Evolutionary conservation across 2,329 filamentous ascomycete genomes (phyloP).

Genomic region (Hortaea sp.): DNA sequence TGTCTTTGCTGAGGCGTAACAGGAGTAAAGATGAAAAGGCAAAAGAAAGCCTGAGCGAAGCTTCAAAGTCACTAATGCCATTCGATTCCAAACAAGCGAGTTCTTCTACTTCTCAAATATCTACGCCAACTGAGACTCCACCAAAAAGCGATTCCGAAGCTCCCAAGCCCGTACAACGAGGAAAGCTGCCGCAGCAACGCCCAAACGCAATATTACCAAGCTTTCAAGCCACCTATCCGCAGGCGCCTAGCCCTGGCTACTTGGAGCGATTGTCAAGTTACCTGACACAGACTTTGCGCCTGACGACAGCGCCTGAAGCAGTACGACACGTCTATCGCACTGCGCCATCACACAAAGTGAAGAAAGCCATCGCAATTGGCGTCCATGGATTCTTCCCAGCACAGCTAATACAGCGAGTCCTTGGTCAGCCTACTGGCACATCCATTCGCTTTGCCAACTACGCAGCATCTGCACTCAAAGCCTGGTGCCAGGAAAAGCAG

Average conservation of each 20-base stretch:
- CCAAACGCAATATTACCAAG: slow-evolving; percentile 60
- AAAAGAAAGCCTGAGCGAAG: slow-evolving; percentile 13
- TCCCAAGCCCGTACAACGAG: slow-evolving; percentile 23
- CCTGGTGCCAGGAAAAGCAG: slow-evolving; percentile 60
- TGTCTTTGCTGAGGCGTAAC: slow-evolving; percentile 16
- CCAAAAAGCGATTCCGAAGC: slow-evolving; percentile 16
- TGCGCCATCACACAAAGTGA: slow-evolving; percentile 60
- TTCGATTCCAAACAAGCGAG: slow-evolving; percentile 11
- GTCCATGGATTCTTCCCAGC: slow-evolving; percentile 92
- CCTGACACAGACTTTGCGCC: slow-evolving; percentile 24
- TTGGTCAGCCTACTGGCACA: slow-evolving; percentile 91
- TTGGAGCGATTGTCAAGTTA: slow-evolving; percentile 30
- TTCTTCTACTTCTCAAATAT: slow-evolving; percentile 10
- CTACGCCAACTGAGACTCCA: slow-evolving; percentile 11
- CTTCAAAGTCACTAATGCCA: slow-evolving; percentile 14
- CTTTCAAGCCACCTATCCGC: slow-evolving; percentile 56
- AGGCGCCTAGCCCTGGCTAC: slow-evolving; percentile 34
- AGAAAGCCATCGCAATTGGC: slow-evolving; percentile 82
- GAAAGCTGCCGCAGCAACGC: slow-evolving; percentile 21
- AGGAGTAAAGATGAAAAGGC: slow-evolving; percentile 11
- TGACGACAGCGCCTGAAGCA: slow-evolving; percentile 14
- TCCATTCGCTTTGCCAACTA: slow-evolving; percentile 88
- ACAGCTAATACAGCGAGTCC: slow-evolving; percentile 73
- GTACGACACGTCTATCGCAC: slow-evolving; percentile 61
- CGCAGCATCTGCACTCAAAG: slow-evolving; percentile 70